phyloP scores from a whole-genome alignment of 805 yeast genomes.

The Sugiyamaella smithiae region DNA sequence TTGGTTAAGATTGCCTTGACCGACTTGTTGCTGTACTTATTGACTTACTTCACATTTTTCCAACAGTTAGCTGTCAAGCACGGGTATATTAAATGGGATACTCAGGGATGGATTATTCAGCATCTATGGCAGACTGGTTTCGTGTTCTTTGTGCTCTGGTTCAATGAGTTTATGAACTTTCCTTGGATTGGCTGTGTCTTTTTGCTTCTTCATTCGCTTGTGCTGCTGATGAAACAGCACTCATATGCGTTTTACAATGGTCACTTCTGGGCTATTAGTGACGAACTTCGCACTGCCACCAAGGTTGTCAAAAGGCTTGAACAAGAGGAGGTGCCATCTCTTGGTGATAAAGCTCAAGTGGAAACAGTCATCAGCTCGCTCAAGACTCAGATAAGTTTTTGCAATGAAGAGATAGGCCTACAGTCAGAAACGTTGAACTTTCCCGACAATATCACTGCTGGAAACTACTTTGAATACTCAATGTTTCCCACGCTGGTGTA shows the following conservation, averaged over 20 bases:
- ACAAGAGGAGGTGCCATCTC: conserved; percentile 13
- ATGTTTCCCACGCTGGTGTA: conserved; percentile 80
- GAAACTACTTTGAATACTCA: conserved; percentile 70
- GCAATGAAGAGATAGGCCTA: conserved; percentile 64
- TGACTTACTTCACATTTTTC: conserved; percentile 57
- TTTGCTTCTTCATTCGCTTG: conserved; percentile 77
- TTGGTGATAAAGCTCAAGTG: conserved; percentile 33
- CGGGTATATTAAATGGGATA: conserved; percentile 55
- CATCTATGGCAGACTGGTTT: conserved; percentile 54
- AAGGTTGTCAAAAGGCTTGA: conserved; percentile 13
- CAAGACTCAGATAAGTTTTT: conserved; percentile 58
- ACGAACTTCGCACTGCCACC: conserved; percentile 21
- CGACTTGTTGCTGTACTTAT: conserved; percentile 71
- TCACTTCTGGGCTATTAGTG: conserved; percentile 50
- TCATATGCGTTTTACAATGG: conserved; percentile 92
- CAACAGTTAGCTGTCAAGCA: conserved; percentile 55
- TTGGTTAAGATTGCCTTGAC: conserved; percentile 65
- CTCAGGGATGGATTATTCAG: conserved; percentile 62
- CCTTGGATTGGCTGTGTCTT: conserved; percentile 94
- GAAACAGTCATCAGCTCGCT: conserved; percentile 28
- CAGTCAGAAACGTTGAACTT: conserved; percentile 52
- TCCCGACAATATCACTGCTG: conserved; percentile 67
- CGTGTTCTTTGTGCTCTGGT: conserved; percentile 50
- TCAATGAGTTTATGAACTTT: conserved; percentile 54
- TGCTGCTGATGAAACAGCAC: conserved; percentile 91